phyloP scores from a whole-genome alignment of 1,139 yeast genomes.

The Candida gigantensis region DNA sequence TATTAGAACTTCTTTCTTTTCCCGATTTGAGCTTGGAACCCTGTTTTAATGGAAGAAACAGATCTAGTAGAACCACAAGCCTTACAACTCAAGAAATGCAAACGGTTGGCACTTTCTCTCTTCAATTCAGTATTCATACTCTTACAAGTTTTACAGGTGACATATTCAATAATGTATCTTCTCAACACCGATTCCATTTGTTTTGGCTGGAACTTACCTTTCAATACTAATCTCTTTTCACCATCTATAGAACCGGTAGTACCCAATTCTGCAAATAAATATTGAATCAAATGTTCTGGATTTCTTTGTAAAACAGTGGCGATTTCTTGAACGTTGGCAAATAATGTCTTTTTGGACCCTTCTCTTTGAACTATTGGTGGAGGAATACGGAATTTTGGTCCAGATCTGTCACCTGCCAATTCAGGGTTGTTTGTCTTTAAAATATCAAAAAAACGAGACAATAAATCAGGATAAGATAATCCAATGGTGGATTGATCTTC shows the following conservation, averaged over 20 bases:
- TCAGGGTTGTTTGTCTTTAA: conserved; percentile 95
- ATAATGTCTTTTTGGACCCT: conserved; percentile 94
- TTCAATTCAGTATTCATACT: conserved; percentile 94
- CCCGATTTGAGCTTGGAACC: conserved; percentile 97
- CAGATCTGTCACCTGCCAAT: conserved; percentile 93
- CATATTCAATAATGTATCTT: conserved; percentile 95
- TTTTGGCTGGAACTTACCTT: conserved; percentile 98
- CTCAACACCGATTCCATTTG: conserved; percentile 96
- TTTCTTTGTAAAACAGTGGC: conserved; percentile 93
- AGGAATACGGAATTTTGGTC: conserved; percentile 93
- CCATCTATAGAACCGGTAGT: conserved; percentile 99
- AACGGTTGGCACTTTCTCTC: conserved; percentile 94
- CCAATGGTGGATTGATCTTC: conserved; percentile 44
- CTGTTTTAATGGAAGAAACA: conserved; percentile 95
- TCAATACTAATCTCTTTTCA: conserved; percentile 91
- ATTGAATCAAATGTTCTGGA: conserved; percentile 95
- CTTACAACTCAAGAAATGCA: conserved; percentile 96
- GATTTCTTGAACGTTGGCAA: conserved; percentile 94
- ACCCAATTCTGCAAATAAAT: conserved; percentile 97
- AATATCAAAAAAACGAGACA: conserved; percentile 81
- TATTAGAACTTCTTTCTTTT: conserved; percentile 60
- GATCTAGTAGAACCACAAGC: conserved; percentile 98
- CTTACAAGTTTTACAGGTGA: conserved; percentile 98
- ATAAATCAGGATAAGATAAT: conserved; percentile 73
- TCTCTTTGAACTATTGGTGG: conserved; percentile 98